Conservation (phyloP, 768 basidiomycete genomes). For the Boletus sensibilis region DNA sequence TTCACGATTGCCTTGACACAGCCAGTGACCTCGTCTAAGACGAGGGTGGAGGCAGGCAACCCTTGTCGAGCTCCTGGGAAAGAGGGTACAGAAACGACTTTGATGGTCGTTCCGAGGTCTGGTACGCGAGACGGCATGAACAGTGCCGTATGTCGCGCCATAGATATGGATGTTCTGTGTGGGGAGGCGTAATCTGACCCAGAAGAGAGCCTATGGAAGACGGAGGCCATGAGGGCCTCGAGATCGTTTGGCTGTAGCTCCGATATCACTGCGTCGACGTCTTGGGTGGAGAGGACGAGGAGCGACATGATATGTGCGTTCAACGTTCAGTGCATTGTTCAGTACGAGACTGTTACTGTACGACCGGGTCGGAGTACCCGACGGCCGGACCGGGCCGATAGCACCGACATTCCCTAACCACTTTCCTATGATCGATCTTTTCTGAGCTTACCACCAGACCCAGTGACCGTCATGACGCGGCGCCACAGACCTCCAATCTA, state of each 20-base stretch:
- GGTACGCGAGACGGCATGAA: conserved; percentile 81
- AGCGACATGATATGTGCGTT: conserved; percentile 39
- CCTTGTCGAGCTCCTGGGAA: conserved; percentile 45
- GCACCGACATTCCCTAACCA: too few species aligned
- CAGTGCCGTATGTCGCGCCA: conserved; percentile 56
- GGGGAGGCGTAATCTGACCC: conserved; percentile 38
- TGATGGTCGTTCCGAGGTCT: conserved; percentile 59
- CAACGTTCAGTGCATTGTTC: background rate
- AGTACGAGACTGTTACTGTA: too few species aligned
- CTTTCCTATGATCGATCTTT: too few species aligned
- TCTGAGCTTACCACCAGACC: too few species aligned
- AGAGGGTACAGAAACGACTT: conserved; percentile 77
- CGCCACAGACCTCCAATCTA: background rate
- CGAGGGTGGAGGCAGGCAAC: conserved; percentile 72
- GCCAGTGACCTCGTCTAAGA: conserved; percentile 72
- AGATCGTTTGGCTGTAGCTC: conserved; percentile 46
- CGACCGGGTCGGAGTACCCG: too few species aligned
- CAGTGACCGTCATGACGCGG: background rate
- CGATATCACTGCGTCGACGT: conserved; percentile 52
- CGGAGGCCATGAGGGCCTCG: conserved; percentile 54
- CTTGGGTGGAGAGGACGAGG: conserved; percentile 57
- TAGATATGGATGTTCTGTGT: conserved; percentile 56
- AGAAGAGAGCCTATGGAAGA: conserved; percentile 52
- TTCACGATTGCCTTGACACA: conserved; percentile 75
- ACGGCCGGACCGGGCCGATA: background rate